These are phyloP conservation scores for Lomentospora prolificans DNA, from an alignment of 2,329 filamentous ascomycete genomes.

Conservation along the genomic window DNA sequence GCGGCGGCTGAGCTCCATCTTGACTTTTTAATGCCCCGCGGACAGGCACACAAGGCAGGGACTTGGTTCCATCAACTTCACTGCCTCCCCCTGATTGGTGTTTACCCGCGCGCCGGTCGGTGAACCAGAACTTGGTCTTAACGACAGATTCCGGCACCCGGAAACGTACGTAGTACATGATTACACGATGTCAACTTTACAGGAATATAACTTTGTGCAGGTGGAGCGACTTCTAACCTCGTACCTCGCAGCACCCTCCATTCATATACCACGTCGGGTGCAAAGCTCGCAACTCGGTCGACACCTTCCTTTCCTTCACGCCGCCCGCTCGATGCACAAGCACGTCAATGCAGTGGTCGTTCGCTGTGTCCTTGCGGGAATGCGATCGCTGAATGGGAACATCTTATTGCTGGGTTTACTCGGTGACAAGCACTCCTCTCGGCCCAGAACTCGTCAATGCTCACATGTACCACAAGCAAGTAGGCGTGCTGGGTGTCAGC, in stretches of 20 bases:
- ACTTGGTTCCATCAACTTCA: not conserved
- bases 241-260: too few species aligned
- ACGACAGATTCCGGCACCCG: not conserved
- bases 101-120: constrained; percentile 2
- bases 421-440: not conserved
- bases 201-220: too few species aligned
- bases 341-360: too few species aligned
- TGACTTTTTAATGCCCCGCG: constrained; percentile 1
- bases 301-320: too few species aligned
- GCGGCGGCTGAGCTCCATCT: not conserved
- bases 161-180: too few species aligned
- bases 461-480: not conserved
- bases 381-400: not conserved
- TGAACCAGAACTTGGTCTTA: not conserved
- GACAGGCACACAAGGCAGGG: not conserved
- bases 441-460: not conserved
- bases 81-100: not conserved
- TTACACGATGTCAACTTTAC: too few species aligned
- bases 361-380: too few species aligned
- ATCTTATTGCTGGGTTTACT: constrained; percentile 1
- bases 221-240: too few species aligned
- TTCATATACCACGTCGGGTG: too few species aligned
- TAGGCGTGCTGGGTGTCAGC: not conserved
- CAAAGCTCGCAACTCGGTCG: too few species aligned
- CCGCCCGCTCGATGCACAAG: too few species aligned